Evolutionary conservation across 306 rosid species (phyloP), one percentile per base, ranked within the genome.

Genomic region (Rosa rugosa): DNA sequence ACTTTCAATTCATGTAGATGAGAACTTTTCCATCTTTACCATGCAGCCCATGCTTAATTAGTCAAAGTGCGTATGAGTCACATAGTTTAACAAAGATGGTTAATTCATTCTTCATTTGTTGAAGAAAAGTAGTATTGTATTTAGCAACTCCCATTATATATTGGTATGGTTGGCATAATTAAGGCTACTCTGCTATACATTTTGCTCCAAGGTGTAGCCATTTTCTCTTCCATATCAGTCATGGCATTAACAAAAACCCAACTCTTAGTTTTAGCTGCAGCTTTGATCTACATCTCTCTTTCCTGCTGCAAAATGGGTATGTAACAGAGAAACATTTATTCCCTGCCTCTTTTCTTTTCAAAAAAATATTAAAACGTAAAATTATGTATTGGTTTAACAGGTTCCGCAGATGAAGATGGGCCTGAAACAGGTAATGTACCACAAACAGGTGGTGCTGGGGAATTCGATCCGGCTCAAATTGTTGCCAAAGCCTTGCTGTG

Each of bases 401-500:
- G 86, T 54, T 79, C 83, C 45, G 93, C 89, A 57, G 85, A 82
- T 16, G 89, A 83, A 8, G 82, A 77, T 23, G 50, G 9, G 4
- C 31, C 59, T 10, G 59, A 60, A 75, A 51, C 79, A 2, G 74
- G 88, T 8, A 65, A 23, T 16, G 75, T n/a, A 11, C 60, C 18
- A 0, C 36, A 31, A 31, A 31, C 36, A 31, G 36, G 36, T 31
- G 36, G 36, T 31, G 36, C 36, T 31, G 36, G 36, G 36, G 20
- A 18, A 60, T 80, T 73, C n/a, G 93, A 91, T 60, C 94, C 97
- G 11, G 14, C 91, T 80, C 86, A 87, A 83, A 82, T 95, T 51
- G 81, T 88, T 44, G 77, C 94, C 82, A 90, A 85, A 66, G 99
- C 99, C 25, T 84, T 95, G 84, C 90, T 86, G 0, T 92, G 99